Evolutionary conservation across 2,329 filamentous ascomycete genomes (phyloP), one percentile per base, ranked within the genome.

Genomic region (Nectriaceae sp.): DNA sequence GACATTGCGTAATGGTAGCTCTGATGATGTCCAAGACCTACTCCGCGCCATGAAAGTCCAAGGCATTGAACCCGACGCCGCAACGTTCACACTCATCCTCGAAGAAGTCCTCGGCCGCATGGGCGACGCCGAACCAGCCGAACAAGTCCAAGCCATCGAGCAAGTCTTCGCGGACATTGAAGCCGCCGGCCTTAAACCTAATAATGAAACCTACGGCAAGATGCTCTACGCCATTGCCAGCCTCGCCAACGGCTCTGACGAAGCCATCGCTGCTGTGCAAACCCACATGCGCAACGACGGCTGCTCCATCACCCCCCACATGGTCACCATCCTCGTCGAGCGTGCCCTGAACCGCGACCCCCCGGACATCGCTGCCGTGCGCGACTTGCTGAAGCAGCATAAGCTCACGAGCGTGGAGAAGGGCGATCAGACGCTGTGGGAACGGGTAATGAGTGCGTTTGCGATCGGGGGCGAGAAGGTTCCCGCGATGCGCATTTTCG

Each of bases 81-180:
- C 78, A 5, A 94, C 90, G 1, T 89, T 89, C 66, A 88, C 84
- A 19, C 82, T 90, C 52, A 75, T 94, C 47, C 73, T 94, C 6
- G 83, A 87, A 36, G 79, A 78, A 60, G 67, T 80, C 51, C 70
- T 82, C 59, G 62, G 70, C 53, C 57, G 66, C 35, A 68, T 82
- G 31, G 47, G 60, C 21, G 61, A 75, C 33, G 40, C 61, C 40
- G 64, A 71, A 2, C 66, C 74, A 0, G 66, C 73, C 11, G 74
- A 83, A 45, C 84, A 87, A 63, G 68, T 73, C 18, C 62, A 67
- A 2, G 71, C 76, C 16, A 75, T 90, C 5, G 59, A 75, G n/a
- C 62, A 65, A 4, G 71, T 87, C 39, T 75, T 92, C 44, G 55
- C 67, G 3, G 74, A 82, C 18, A 82, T 91, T 65, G 74, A 83